Evolutionary conservation across 2,329 filamentous ascomycete species (phyloP).

Genomic region (Colletotrichum higginsianum): DNA sequence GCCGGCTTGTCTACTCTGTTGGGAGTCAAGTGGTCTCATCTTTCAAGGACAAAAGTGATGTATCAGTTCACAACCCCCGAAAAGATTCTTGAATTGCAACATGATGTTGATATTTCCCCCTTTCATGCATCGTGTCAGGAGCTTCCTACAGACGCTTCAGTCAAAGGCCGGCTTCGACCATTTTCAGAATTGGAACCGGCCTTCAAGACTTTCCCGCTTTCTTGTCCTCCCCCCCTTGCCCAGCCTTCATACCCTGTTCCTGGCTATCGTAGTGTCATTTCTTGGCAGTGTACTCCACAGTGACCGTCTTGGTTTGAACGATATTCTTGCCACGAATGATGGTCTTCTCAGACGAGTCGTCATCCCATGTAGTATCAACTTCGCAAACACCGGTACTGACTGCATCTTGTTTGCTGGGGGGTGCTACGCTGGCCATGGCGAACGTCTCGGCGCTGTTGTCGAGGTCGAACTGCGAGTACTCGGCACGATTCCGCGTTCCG

Average conservation of each 20-base stretch:
- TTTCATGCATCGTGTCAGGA: too few relatives aligned
- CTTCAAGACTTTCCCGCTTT: too few relatives aligned
- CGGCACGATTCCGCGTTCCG: not conserved
- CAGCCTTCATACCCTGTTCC: not conserved
- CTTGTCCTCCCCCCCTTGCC: too few relatives aligned
- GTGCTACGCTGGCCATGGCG: slow-evolving; percentile 10
- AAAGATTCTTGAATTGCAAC: too few relatives aligned
- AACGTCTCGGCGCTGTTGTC: slow-evolving; percentile 17
- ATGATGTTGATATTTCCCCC: too few relatives aligned
- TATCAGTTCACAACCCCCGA: too few relatives aligned
- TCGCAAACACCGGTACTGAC: not conserved
- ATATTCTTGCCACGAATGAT: slow-evolving; percentile 20
- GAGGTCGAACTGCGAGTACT: slow-evolving; percentile 15
- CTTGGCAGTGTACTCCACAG: slow-evolving; percentile 21
- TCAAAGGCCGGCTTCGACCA: too few relatives aligned
- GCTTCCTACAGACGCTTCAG: too few relatives aligned
- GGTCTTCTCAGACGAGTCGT: slow-evolving; percentile 12
- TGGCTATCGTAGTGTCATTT: not conserved
- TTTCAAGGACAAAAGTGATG: too few relatives aligned
- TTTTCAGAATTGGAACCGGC: too few relatives aligned
- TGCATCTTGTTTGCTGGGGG: not conserved
- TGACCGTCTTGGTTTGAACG: slow-evolving; percentile 29
- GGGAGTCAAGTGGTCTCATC: too few relatives aligned
- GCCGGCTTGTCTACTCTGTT: too few relatives aligned
- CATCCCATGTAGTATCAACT: not conserved